Evolutionary conservation across 179 eudicot genomes (phyloP).

Genomic region (Silene noctiflora): DNA sequence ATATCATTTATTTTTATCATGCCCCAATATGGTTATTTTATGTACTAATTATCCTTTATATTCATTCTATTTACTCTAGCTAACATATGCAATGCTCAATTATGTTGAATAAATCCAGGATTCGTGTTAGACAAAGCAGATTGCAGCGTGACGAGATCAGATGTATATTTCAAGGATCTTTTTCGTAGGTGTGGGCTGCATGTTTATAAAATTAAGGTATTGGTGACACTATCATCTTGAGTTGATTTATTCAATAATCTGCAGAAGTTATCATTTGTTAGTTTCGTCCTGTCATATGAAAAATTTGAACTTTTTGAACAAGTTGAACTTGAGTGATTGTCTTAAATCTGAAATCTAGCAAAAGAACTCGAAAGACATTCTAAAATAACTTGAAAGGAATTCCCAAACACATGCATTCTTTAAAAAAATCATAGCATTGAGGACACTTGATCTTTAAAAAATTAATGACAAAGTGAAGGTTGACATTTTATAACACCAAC

Average conservation of each 20-base stretch:
- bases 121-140: slow-evolving; percentile 90
- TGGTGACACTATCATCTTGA: neutral
- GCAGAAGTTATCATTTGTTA: neutral
- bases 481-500: no score
- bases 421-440: neutral
- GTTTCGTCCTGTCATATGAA: neutral
- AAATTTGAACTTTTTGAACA: neutral
- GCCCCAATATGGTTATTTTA: neutral
- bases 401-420: neutral
- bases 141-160: slow-evolving; percentile 84
- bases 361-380: neutral
- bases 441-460: neutral
- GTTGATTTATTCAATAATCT: neutral
- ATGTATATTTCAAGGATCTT: slow-evolving; percentile 74
- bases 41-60: neutral
- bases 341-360: neutral
- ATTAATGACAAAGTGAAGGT: neutral
- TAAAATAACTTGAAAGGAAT: neutral
- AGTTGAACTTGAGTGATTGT: neutral
- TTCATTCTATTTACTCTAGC: neutral
- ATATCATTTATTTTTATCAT: neutral
- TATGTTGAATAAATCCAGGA: slow-evolving; percentile 39
- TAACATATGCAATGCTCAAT: neutral
- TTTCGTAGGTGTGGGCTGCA: slow-evolving; percentile 76
- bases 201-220: slow-evolving; percentile 68